Percentiles rank a stretch among this genome's conserved stretches.
Evolutionary conservation across 192 early-diverging fungal species (phyloP).

Genomic region (Spizellomyces sp.): DNA sequence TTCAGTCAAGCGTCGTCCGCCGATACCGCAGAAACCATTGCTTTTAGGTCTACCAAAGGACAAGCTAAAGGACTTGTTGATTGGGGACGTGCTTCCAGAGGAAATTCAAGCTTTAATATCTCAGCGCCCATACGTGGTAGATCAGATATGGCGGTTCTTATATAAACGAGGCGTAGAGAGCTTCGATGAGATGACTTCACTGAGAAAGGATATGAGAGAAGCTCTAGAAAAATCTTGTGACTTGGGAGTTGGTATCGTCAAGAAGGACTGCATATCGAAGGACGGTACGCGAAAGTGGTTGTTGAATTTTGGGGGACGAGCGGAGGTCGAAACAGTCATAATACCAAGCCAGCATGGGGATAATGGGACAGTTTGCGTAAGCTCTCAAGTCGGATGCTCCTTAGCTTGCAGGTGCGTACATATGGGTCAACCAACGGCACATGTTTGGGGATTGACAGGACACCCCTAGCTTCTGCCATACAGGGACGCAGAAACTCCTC

Average conservation of each 20-base stretch:
- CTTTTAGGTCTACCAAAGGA: no score
- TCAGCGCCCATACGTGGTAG: conserved; percentile 5
- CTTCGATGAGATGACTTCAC: conserved; percentile 70
- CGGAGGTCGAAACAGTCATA: conserved; percentile 74
- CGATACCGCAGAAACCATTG: no score
- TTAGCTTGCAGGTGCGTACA: conserved; percentile 60
- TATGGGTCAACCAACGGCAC: not conserved
- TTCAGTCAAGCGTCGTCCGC: no score
- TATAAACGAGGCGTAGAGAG: conserved; percentile 52
- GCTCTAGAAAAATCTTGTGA: conserved; percentile 51
- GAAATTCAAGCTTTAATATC: not conserved
- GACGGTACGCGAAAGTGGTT: conserved; percentile 57
- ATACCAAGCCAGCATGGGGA: conserved; percentile 53
- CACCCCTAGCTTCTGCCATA: conserved; percentile 73
- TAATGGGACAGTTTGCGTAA: conserved; percentile 75
- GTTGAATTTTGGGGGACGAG: conserved; percentile 33
- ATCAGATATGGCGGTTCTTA: conserved; percentile 33
- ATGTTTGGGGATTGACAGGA: not conserved
- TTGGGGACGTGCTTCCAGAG: no score
- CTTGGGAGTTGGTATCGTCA: conserved; percentile 60
- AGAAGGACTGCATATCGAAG: conserved; percentile 32
- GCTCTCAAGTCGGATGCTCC: conserved; percentile 84
- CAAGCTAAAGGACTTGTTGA: no score
- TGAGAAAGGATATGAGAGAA: conserved; percentile 54
- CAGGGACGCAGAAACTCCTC: conserved; percentile 83